Evolutionary conservation across 805 yeast genomes (phyloP).

Genomic region (Wickerhamomyces ciferrii): DNA sequence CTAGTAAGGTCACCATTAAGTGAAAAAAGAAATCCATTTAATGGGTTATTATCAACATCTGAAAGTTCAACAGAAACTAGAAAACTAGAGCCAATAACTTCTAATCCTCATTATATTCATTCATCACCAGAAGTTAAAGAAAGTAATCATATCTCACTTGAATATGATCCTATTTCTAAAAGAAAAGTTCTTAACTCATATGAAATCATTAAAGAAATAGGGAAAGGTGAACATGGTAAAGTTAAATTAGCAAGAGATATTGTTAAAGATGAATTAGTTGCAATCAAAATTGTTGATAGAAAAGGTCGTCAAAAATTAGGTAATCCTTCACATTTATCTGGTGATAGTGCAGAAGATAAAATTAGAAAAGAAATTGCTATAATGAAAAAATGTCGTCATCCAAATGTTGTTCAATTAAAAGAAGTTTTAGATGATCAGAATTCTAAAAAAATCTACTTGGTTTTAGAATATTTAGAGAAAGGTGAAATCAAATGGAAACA

Average conservation of each 20-base stretch:
- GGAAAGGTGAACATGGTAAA: slow-evolving; percentile 98
- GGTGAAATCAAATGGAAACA: slow-evolving; percentile 89
- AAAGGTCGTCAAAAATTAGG: slow-evolving; percentile 52
- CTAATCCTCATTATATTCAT: slow-evolving; percentile 21
- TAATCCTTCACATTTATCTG: slow-evolving; percentile 33
- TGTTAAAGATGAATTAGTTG: slow-evolving; percentile 63
- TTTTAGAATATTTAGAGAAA: slow-evolving; percentile 80
- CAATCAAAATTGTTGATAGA: slow-evolving; percentile 88
- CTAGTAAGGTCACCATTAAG: slow-evolving; percentile 2
- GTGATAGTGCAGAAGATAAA: slow-evolving; percentile 57
- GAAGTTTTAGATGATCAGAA: slow-evolving; percentile 86
- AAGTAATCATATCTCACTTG: slow-evolving; percentile 72
- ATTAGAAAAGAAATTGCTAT: slow-evolving; percentile 87
- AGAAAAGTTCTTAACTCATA: slow-evolving; percentile 83
- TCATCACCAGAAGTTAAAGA: slow-evolving; percentile 59
- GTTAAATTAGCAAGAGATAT: slow-evolving; percentile 85
- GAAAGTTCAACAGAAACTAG: slow-evolving; percentile 3
- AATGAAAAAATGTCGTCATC: slow-evolving; percentile 87
- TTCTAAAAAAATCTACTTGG: slow-evolving; percentile 83
- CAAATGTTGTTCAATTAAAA: slow-evolving; percentile 80
- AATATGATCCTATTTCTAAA: slow-evolving; percentile 82
- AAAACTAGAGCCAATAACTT: slow-evolving; percentile 15
- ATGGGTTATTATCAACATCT: background rate
- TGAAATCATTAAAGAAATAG: slow-evolving; percentile 82
- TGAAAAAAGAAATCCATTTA: background rate